These are phyloP conservation scores for Lactifluus echinatus DNA, from an alignment of 768 basidiomycete species.

Conservation along the genomic window DNA sequence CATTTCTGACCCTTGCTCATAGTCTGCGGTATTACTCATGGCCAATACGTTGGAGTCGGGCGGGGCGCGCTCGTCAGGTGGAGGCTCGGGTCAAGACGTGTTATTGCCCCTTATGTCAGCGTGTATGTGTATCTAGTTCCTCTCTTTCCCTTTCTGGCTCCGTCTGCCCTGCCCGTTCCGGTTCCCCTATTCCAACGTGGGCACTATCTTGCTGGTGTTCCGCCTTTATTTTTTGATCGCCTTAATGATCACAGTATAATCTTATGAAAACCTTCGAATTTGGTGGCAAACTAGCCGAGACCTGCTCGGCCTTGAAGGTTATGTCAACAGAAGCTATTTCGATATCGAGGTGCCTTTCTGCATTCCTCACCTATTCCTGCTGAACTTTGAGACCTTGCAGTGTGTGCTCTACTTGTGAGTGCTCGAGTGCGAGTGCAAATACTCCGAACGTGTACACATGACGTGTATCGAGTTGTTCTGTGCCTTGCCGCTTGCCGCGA, in stretches of 20 bases:
- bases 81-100: too few species aligned
- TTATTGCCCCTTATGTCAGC: too few species aligned
- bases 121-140: too few species aligned
- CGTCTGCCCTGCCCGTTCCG: too few species aligned
- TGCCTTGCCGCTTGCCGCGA: conserved; percentile 84
- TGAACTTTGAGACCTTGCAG: conserved; percentile 34
- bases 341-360: conserved; percentile 47
- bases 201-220: conserved; percentile 26
- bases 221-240: neutral
- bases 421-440: conserved; percentile 98
- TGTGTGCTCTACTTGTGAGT: conserved; percentile 97
- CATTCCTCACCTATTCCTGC: neutral
- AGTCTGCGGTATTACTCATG: conserved; percentile 93
- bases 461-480: conserved; percentile 98
- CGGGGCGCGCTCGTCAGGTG: too few species aligned
- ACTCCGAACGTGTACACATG: conserved; percentile 92
- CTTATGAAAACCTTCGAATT: conserved; percentile 76
- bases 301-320: conserved; percentile 66
- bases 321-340: conserved; percentile 70
- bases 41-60: too few species aligned
- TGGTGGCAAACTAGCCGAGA: conserved; percentile 64
- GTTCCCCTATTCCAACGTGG: too few species aligned
- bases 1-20: neutral
- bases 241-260: conserved; percentile 44
- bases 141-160: too few species aligned